A percentile compares a stretch with the other conserved stretches of the same genome.
Conservation (phyloP, 164 flowering plant genomes). For the Aristolochia fimbriata region DNA sequence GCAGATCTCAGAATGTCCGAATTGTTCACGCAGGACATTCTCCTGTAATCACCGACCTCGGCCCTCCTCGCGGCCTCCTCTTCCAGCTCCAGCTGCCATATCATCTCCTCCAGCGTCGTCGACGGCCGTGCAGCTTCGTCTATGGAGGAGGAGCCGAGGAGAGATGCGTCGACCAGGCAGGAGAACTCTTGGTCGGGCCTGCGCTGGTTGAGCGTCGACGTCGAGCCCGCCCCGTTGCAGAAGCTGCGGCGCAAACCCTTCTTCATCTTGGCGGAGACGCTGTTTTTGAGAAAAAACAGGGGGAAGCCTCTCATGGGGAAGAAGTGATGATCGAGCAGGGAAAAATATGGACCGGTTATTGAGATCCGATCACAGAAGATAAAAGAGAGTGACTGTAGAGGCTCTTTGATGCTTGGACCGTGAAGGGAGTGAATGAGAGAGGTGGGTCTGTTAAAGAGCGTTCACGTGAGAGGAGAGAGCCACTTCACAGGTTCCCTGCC, state of each 20-base stretch:
- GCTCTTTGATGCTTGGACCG: neutral
- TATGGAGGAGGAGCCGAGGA: constrained; percentile 10
- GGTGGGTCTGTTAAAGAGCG: constrained; percentile 5
- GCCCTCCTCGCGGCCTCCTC: constrained; percentile 46
- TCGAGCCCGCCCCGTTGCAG: constrained; percentile 61
- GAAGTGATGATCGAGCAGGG: neutral
- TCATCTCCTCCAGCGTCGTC: constrained; percentile 88
- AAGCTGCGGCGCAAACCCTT: constrained; percentile 41
- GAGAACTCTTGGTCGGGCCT: constrained; percentile 4
- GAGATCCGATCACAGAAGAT: neutral
- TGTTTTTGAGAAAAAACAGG: constrained; percentile 58
- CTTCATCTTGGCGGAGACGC: constrained; percentile 57
- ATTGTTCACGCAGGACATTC: constrained; percentile 79
- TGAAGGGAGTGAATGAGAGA: constrained; percentile 10
- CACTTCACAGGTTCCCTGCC: neutral
- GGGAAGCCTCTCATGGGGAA: constrained; percentile 51
- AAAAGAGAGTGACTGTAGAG: neutral
- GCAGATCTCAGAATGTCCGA: constrained; percentile 76
- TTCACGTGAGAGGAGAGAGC: constrained; percentile 6
- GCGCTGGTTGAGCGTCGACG: constrained; percentile 69
- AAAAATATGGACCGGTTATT: neutral
- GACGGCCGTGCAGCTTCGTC: constrained; percentile 15
- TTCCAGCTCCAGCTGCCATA: constrained; percentile 59
- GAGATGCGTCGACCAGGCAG: constrained; percentile 5
- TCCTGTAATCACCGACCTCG: constrained; percentile 21